Conservation (phyloP, 2,329 filamentous ascomycete genomes). For the Ciborinia camelliae region DNA sequence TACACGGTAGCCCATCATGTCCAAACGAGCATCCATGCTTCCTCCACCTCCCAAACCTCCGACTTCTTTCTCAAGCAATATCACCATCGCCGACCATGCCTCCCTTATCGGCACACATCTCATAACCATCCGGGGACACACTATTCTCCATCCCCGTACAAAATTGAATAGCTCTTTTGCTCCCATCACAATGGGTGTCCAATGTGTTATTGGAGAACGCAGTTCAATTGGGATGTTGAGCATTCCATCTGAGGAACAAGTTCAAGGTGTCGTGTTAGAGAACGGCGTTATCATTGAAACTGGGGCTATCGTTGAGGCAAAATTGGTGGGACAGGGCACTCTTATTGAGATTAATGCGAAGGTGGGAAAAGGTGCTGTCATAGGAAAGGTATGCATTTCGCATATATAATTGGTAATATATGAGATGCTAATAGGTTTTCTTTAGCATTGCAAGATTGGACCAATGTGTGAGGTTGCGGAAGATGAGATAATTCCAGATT, state of each 20-base stretch:
- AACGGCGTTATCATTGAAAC: constrained; percentile 62
- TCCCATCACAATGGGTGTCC: constrained; percentile 74
- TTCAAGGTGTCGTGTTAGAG: constrained; percentile 47
- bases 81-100: constrained; percentile 61
- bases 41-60: constrained; percentile 56
- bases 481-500: constrained; percentile 59
- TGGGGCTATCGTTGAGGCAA: constrained; percentile 56
- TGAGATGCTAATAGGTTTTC: constrained; percentile 15
- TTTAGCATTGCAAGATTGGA: constrained; percentile 66
- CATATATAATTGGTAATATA: neutral
- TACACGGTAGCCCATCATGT: constrained; percentile 27
- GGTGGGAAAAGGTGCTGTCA: constrained; percentile 56
- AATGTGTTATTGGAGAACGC: constrained; percentile 77
- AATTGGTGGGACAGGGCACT: constrained; percentile 49
- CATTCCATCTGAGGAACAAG: constrained; percentile 26
- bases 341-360: constrained; percentile 58
- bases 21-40: constrained; percentile 46
- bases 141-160: constrained; percentile 81
- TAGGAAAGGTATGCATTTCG: constrained; percentile 55
- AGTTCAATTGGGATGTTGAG: constrained; percentile 51
- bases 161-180: constrained; percentile 75
- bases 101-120: constrained; percentile 67
- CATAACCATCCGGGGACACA: constrained; percentile 74
- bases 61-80: constrained; percentile 56
- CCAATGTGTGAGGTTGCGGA: constrained; percentile 58